Evolutionary conservation across 768 basidiomycete species (phyloP).

Genomic region (Clathrus columnatus): DNA sequence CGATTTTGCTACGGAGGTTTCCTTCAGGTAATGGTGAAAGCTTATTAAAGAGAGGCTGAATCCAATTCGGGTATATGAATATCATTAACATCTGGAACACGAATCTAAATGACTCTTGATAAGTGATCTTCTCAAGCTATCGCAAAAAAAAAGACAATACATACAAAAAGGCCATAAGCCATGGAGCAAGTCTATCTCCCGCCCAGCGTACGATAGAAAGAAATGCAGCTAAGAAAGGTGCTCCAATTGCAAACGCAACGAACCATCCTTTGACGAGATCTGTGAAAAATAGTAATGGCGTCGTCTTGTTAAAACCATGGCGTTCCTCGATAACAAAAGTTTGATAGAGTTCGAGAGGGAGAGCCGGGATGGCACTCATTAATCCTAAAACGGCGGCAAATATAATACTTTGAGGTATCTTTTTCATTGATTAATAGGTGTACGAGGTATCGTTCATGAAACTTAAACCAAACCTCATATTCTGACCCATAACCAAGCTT

Average conservation of each 20-base stretch:
- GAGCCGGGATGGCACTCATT: conserved; percentile 53
- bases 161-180: conserved; percentile 88
- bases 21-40: conserved; percentile 77
- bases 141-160: conserved; percentile 20
- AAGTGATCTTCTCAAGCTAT: background rate
- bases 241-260: conserved; percentile 61
- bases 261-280: conserved; percentile 79
- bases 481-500: conserved; percentile 55
- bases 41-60: conserved; percentile 97
- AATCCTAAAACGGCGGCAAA: conserved; percentile 65
- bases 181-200: conserved; percentile 86
- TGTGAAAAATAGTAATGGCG: conserved; percentile 59
- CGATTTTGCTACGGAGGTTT: conserved; percentile 69
- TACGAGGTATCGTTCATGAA: background rate
- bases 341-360: conserved; percentile 74
- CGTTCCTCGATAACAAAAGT: conserved; percentile 93
- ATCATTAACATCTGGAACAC: conserved; percentile 80
- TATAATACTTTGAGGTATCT: conserved; percentile 75
- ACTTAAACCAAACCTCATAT: conserved; percentile 54
- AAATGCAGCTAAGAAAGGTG: conserved; percentile 82
- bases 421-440: background rate
- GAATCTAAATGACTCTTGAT: conserved; percentile 38
- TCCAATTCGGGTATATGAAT: conserved; percentile 72
- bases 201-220: conserved; percentile 89
- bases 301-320: conserved; percentile 96